phyloP scores from a whole-genome alignment of 2,329 filamentous ascomycete species.

The Xylariaceae sp. region DNA sequence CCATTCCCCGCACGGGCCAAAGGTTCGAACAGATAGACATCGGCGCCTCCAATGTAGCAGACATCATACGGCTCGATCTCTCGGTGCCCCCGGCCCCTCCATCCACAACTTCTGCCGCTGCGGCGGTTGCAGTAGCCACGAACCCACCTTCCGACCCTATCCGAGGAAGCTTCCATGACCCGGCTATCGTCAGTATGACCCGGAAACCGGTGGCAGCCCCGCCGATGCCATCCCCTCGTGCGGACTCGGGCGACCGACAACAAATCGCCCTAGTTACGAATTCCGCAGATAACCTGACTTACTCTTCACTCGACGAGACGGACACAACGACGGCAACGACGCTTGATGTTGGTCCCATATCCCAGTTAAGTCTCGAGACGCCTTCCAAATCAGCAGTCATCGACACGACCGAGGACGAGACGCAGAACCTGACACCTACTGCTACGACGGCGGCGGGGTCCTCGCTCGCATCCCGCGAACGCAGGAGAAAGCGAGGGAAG shows the following conservation, averaged over 20 bases:
- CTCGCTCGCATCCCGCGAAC: slow-evolving; percentile 14
- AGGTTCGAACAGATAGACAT: slow-evolving; percentile 18
- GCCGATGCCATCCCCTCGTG: slow-evolving; percentile 23
- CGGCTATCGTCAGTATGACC: slow-evolving; percentile 70
- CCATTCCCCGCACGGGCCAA: slow-evolving; percentile 16
- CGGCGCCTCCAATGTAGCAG: slow-evolving; percentile 22
- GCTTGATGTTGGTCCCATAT: slow-evolving; percentile 4
- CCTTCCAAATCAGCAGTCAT: slow-evolving; percentile 10
- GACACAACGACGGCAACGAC: slow-evolving; percentile 16
- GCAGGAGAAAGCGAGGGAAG: slow-evolving; percentile 22
- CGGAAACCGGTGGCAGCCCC: slow-evolving; percentile 34
- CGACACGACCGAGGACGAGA: slow-evolving; percentile 21
- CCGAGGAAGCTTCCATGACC: slow-evolving; percentile 60
- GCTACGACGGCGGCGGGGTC: slow-evolving; percentile 11
- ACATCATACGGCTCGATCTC: slow-evolving; percentile 20
- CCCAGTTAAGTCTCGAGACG: slow-evolving; percentile 17
- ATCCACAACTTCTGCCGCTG: slow-evolving; percentile 1
- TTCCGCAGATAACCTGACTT: slow-evolving; percentile 22
- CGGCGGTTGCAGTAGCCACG: slow-evolving; percentile 22
- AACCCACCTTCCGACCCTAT: slow-evolving; percentile 25
- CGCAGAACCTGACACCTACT: slow-evolving; percentile 16
- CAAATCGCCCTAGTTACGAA: slow-evolving; percentile 25
- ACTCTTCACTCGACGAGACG: slow-evolving; percentile 24
- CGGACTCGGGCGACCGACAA: slow-evolving; percentile 29
- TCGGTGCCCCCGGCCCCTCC: background rate